phyloP scores from a whole-genome alignment of 1,284 basidiomycete genomes.

The Malassezia globosa region DNA sequence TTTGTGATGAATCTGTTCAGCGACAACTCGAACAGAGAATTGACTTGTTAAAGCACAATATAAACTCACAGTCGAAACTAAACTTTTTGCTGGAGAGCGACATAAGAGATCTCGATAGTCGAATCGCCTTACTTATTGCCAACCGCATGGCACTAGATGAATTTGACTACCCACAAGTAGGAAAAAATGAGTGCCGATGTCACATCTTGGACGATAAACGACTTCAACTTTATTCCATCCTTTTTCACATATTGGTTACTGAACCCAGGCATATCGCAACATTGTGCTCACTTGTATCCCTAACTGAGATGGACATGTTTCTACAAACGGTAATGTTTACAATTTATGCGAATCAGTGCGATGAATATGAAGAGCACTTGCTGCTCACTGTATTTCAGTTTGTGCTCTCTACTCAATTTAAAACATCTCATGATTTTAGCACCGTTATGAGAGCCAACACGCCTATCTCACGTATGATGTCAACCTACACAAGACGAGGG shows the following conservation, averaged over 20 bases:
- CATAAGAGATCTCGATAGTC: slow-evolving; percentile 91
- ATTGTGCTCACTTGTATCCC: slow-evolving; percentile 87
- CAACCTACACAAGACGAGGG: slow-evolving; percentile 92
- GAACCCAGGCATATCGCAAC: slow-evolving; percentile 93
- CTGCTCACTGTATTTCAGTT: slow-evolving; percentile 97
- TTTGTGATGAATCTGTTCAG: background rate
- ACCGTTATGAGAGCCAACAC: slow-evolving; percentile 94
- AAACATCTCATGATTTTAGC: slow-evolving; percentile 93
- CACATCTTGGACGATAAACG: slow-evolving; percentile 63
- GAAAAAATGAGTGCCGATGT: background rate
- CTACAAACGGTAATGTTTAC: slow-evolving; percentile 99
- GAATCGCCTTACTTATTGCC: slow-evolving; percentile 93
- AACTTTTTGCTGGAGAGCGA: slow-evolving; percentile 97
- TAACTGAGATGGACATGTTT: slow-evolving; percentile 93
- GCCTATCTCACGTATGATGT: slow-evolving; percentile 99
- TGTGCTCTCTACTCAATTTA: slow-evolving; percentile 93
- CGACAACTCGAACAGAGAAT: slow-evolving; percentile 78
- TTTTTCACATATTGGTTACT: slow-evolving; percentile 95
- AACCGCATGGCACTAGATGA: slow-evolving; percentile 86
- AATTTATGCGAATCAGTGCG: slow-evolving; percentile 97
- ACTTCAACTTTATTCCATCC: slow-evolving; percentile 86
- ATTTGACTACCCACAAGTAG: slow-evolving; percentile 51
- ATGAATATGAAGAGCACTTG: slow-evolving; percentile 93
- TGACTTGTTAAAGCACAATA: slow-evolving; percentile 88
- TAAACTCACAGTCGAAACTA: slow-evolving; percentile 96